A percentile compares a stretch with the other conserved stretches of the same genome.
These are phyloP conservation scores for Echites panduratus DNA, from an alignment of 257 asterid species.

Conservation along the genomic window DNA sequence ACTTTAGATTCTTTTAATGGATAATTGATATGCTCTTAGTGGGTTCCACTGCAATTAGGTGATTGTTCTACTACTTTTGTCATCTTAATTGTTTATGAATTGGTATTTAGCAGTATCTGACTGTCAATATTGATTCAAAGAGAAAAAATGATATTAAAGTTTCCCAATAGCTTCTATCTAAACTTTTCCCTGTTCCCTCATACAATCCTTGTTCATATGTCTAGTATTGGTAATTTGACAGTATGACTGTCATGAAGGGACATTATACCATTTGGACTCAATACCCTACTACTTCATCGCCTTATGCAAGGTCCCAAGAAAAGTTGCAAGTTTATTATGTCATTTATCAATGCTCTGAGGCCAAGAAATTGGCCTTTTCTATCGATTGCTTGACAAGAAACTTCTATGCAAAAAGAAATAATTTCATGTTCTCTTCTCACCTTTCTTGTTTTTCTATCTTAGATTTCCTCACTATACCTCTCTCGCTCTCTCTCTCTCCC, in stretches of 20 bases:
- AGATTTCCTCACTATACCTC: not conserved
- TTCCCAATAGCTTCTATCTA: not conserved
- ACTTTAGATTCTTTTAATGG: slow-evolving; percentile 3
- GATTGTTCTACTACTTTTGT: not conserved
- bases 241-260: not conserved
- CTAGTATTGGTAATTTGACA: not conserved
- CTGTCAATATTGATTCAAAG: not conserved
- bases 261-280: not conserved
- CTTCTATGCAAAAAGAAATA: not conserved
- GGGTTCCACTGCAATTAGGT: not conserved
- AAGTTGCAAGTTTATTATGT: not conserved
- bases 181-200: not conserved
- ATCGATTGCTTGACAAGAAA: not conserved
- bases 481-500: not conserved
- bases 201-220: not conserved
- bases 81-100: not conserved
- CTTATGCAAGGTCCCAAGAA: not conserved
- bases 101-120: not conserved
- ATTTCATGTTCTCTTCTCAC: not conserved
- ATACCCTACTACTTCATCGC: not conserved
- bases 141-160: not conserved
- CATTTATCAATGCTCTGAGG: not conserved
- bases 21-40: not conserved
- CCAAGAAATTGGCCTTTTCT: not conserved
- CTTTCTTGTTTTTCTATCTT: not conserved